Evolutionary conservation across 352 stramenopile genomes (phyloP).

Genomic region (Phytopythium kandeliae): DNA sequence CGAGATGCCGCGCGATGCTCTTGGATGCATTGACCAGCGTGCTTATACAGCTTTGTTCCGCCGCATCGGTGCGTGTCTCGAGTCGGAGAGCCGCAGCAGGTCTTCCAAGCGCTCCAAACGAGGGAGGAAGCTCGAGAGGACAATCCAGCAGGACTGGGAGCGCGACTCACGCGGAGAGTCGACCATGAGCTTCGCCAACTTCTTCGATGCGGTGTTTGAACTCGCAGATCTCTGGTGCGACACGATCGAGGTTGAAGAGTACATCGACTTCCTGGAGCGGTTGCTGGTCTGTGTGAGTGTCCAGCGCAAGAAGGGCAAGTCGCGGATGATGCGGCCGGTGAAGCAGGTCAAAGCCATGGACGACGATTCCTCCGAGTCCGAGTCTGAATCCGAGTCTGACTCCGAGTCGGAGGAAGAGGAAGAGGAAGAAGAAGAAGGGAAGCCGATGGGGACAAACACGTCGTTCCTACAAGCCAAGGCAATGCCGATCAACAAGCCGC

Average conservation of each 20-base stretch:
- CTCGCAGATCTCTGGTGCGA: slow-evolving; percentile 71
- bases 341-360: slow-evolving; percentile 43
- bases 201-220: slow-evolving; percentile 74
- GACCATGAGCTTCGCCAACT: slow-evolving; percentile 57
- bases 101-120: slow-evolving; percentile 13
- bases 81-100: slow-evolving; percentile 21
- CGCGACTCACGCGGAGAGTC: slow-evolving; percentile 49
- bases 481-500: slow-evolving; percentile 16
- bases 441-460: background rate
- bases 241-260: slow-evolving; percentile 59
- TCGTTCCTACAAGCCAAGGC: slow-evolving; percentile 16
- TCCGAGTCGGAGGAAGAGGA: slow-evolving; percentile 22
- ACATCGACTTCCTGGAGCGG: slow-evolving; percentile 44
- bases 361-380: slow-evolving; percentile 30
- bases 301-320: slow-evolving; percentile 10
- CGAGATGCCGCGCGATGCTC: slow-evolving; percentile 40
- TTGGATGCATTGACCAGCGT: slow-evolving; percentile 56
- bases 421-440: slow-evolving; percentile 19
- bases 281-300: slow-evolving; percentile 35
- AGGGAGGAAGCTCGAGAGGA: slow-evolving; percentile 26
- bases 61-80: slow-evolving; percentile 45
- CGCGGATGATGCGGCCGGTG: slow-evolving; percentile 35
- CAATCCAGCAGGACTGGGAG: slow-evolving; percentile 58
- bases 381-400: no score
- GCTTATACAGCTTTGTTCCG: slow-evolving; percentile 53